A percentile compares a stretch with the other conserved stretches of the same genome.
Conservation (phyloP, 1,284 basidiomycete genomes). For the Singerocomus inundabilis region DNA sequence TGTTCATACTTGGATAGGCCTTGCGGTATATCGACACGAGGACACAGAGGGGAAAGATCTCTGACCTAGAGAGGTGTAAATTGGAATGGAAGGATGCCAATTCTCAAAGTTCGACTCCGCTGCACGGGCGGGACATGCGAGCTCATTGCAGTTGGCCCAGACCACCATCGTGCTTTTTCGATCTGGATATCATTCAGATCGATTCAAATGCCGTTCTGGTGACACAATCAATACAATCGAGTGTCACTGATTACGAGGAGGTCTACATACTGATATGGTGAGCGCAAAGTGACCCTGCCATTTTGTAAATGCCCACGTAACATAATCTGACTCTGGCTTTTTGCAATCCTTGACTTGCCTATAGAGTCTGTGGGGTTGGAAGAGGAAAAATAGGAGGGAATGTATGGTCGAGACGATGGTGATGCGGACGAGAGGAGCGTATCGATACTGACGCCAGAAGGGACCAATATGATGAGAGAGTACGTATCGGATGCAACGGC, state of each 20-base stretch:
- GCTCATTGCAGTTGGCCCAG: too few species aligned
- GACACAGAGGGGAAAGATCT: too few species aligned
- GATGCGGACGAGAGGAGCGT: too few species aligned
- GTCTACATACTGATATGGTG: constrained; percentile 3
- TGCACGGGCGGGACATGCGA: too few species aligned
- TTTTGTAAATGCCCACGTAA: not conserved
- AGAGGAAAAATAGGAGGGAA: constrained; percentile 1
- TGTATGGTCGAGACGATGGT: constrained; percentile 16
- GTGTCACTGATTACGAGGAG: constrained; percentile 3
- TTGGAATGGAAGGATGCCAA: too few species aligned
- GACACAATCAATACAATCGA: constrained; percentile 3
- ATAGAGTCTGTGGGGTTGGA: not conserved
- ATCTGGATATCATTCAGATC: not conserved
- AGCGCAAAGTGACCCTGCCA: constrained; percentile 1
- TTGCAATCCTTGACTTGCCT: too few species aligned
- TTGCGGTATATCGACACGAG: not conserved
- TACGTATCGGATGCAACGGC: constrained; percentile 11
- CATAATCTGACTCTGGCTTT: not conserved
- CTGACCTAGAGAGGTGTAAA: too few species aligned
- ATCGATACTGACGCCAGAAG: too few species aligned
- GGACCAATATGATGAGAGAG: constrained; percentile 7
- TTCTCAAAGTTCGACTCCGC: too few species aligned
- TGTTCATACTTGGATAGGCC: not conserved
- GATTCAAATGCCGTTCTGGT: not conserved
- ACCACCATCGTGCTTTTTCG: too few species aligned